These are phyloP conservation scores for Xylaria grammica DNA, from an alignment of 495 filamentous ascomycete genomes.

Conservation along the genomic window DNA sequence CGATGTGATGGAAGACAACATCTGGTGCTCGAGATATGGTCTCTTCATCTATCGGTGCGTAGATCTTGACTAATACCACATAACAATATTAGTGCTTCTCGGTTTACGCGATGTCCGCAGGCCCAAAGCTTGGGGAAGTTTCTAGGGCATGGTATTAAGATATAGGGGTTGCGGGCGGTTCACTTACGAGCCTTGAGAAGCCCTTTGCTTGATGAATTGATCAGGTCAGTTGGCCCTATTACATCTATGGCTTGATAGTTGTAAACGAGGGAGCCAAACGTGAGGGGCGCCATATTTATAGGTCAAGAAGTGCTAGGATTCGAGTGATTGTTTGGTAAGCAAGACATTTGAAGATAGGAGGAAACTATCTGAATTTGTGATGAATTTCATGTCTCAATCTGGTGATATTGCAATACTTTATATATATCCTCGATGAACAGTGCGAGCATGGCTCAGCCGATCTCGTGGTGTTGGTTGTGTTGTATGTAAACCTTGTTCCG, in stretches of 20 bases:
- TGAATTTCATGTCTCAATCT: no score
- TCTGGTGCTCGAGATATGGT: slow-evolving; percentile 31
- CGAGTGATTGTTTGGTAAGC: background rate
- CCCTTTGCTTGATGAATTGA: slow-evolving; percentile 33
- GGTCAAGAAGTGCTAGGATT: background rate
- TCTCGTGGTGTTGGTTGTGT: no score
- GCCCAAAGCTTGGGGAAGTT: background rate
- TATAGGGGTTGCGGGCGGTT: background rate
- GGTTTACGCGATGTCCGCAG: background rate
- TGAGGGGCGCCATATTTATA: slow-evolving; percentile 34
- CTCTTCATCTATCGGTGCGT: background rate
- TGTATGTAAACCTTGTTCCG: background rate
- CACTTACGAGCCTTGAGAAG: slow-evolving; percentile 20
- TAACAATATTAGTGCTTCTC: background rate
- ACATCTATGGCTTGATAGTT: slow-evolving; percentile 42
- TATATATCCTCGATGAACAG: background rate
- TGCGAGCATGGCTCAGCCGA: background rate
- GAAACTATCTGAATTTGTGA: background rate
- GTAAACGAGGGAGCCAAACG: slow-evolving; percentile 33
- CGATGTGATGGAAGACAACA: slow-evolving; percentile 42
- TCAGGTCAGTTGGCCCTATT: slow-evolving; percentile 41
- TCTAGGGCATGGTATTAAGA: background rate
- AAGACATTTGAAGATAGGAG: background rate
- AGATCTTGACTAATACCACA: background rate
- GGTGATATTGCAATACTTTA: background rate